A percentile compares a stretch with the other conserved stretches of the same genome.
Evolutionary conservation across 2,329 filamentous ascomycete genomes (phyloP).

Genomic region (Penicillium rolfsii): DNA sequence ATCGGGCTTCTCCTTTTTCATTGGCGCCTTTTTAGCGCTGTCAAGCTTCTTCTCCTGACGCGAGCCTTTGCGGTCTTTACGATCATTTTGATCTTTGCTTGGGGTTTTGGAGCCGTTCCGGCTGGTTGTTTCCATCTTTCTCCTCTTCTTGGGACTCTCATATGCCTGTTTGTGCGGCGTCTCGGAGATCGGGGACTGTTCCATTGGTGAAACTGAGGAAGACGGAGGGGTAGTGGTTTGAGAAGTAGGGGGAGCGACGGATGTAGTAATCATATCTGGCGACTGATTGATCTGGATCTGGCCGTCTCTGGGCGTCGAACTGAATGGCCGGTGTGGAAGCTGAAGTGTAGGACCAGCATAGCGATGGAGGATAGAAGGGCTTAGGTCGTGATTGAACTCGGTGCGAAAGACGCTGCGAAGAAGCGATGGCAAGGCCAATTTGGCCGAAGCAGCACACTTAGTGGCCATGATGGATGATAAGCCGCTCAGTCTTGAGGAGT

Average conservation of each 20-base stretch:
- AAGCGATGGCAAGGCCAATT: constrained; percentile 30
- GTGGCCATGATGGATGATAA: constrained; percentile 22
- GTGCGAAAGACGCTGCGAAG: constrained; percentile 32
- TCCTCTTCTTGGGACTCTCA: not conserved
- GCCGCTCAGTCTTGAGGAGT: not conserved
- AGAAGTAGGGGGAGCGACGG: not conserved
- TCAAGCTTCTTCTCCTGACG: constrained; percentile 15
- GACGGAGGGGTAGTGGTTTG: not conserved
- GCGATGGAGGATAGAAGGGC: constrained; percentile 8
- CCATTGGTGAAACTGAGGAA: not conserved
- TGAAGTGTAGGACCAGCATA: constrained; percentile 9
- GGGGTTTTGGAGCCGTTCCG: constrained; percentile 1
- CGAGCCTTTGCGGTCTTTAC: constrained; percentile 9
- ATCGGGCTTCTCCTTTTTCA: constrained; percentile 46
- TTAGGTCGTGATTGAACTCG: constrained; percentile 24
- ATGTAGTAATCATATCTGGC: not conserved
- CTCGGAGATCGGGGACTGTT: not conserved
- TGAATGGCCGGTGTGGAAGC: constrained; percentile 18
- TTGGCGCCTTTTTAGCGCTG: constrained; percentile 12
- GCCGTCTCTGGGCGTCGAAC: constrained; percentile 5
- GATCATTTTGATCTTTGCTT: constrained; percentile 7
- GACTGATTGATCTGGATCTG: constrained; percentile 9
- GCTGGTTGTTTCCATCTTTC: not conserved
- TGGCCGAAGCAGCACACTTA: constrained; percentile 32
- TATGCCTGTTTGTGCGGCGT: not conserved